Base-by-base conservation (phyloP, 352 stramenopile species). In the Phytophthora constricta region DNA sequence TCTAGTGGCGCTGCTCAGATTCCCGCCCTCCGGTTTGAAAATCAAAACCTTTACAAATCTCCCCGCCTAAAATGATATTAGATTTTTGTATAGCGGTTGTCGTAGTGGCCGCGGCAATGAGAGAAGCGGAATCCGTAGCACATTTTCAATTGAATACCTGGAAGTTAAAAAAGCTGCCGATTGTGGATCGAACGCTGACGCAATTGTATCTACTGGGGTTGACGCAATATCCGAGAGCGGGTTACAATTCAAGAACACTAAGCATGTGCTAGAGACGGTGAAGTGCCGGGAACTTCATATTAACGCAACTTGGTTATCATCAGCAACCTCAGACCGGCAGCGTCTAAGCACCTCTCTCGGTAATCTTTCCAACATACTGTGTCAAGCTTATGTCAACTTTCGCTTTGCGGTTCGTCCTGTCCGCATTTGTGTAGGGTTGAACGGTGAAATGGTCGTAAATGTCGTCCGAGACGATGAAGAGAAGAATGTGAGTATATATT, bases 401-500 rank as follows among this genome's bases (percentile, higher is more conserved):
- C 20, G 13, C 5, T 58, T 16, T 43, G 20, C 33, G 45, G 14
- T 58, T 47, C 23, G 39, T 46, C 3, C 43, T 27, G 10, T 68
- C 26, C 43, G 0, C 13, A 58, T 64, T 68, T 60, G 48, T 60
- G 67, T 71, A 75, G 20, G n/a, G 3, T 39, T 74, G 54, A 42
- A 58, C 27, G n/a, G 49, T 50, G 17, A 70, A 70, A 26, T 16
- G 0, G 50, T 74, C 61, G 50, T 65, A 75, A 53, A 67, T 75
- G 22, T 78, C 60, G 37, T 61, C 25, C 46, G 60, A 56, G 65
- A 78, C 60, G 56, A 74, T 59, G 58, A 76, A 79, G 50, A 79
- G 62, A 71, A 76, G 56, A 19, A 41, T 62, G 31, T 37, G 31
- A 37, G 7, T 37, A 11, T 37, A 37, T 37, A 7, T 11, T 37